Base-by-base conservation (phyloP, 768 basidiomycete genomes). In the Cyathus striatus region DNA sequence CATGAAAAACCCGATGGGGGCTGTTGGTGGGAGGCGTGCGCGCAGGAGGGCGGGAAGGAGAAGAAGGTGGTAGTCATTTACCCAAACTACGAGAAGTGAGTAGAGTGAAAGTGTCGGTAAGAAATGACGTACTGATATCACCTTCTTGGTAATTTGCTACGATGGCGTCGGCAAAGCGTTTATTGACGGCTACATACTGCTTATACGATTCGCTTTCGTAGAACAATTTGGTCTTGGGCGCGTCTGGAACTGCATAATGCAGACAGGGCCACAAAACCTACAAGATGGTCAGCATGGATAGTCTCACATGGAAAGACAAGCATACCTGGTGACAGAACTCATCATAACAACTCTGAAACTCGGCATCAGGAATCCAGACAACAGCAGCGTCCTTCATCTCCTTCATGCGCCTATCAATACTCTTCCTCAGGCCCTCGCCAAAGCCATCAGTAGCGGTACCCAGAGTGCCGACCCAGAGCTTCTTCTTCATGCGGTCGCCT, bases 1-100 rank as follows among this genome's bases (percentile, higher is more conserved):
- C 65, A 96, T 79, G 75, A 98, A 98, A 78, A 97, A 96, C 2
- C 87, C 90, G 51, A 91, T 87, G 25, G 82, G 79, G 0, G 81
- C 79, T 16, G 72, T 70, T 1, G 66, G 56, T 3, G 59, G 82
- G 60, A 61, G 90, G 70, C 18, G 64, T 49, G 81, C 73, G 39
- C 94, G 83, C 22, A 98, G 76, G 64, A 97, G 81, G 33, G 77
- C 73, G 1, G 95, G 95, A 6, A 96, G 79, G 38, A 98, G 83
- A 72, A 96, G 86, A 38, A 98, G 82, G 57, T 99, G 95, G 63
- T 97, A 99, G 67, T 98, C 95, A 63, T 99, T 92, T 3, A 90
- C 75, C 84, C n/a, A n/a, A n/a, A n/a, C n/a, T n/a, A n/a, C n/a
- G n/a, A n/a, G n/a, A n/a, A n/a, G n/a, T n/a, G n/a, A n/a, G n/a